phyloP scores from a whole-genome alignment of 768 basidiomycete genomes.

The Agaricus subrufescens region DNA sequence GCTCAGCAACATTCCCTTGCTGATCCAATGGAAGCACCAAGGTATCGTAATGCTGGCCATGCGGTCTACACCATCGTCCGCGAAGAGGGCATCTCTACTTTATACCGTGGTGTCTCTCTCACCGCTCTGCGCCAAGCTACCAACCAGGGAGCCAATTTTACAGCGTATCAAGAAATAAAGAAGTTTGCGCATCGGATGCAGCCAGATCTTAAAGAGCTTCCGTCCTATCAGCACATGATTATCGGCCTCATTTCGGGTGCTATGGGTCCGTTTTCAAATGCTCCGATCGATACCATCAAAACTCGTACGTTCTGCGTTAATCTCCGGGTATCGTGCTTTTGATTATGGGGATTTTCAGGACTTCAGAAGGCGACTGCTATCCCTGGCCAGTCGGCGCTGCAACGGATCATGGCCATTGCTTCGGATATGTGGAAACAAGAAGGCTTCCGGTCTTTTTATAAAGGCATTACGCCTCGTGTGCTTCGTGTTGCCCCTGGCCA shows the following conservation, averaged over 20 bases:
- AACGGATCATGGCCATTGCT: conserved; percentile 77
- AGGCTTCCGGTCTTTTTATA: conserved; percentile 90
- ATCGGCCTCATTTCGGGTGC: conserved; percentile 96
- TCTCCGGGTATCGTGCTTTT: not conserved
- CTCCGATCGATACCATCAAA: conserved; percentile 93
- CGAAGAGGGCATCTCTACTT: conserved; percentile 80
- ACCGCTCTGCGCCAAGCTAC: conserved; percentile 96
- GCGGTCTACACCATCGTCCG: conserved; percentile 91
- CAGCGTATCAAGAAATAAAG: conserved; percentile 96
- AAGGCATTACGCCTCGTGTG: conserved; percentile 96
- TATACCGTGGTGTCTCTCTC: conserved; percentile 91
- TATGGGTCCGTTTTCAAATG: conserved; percentile 98
- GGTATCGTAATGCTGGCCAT: conserved; percentile 95
- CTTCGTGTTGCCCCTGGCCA: conserved; percentile 95
- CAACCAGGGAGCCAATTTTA: conserved; percentile 98
- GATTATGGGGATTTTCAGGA: conserved; percentile 36
- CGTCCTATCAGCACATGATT: conserved; percentile 93
- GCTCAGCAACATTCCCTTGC: conserved; percentile 97
- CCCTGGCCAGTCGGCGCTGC: conserved; percentile 71
- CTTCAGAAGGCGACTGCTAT: conserved; percentile 78
- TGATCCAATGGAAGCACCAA: conserved; percentile 89
- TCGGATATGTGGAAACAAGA: conserved; percentile 93
- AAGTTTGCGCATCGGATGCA: conserved; percentile 73
- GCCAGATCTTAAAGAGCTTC: conserved; percentile 74
- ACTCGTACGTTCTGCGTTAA: conserved; percentile 57